A percentile compares a stretch with the other conserved stretches of the same genome.
phyloP scores from a whole-genome alignment of 225 moss, liverwort and hornwort species.

The Asterella californica region DNA sequence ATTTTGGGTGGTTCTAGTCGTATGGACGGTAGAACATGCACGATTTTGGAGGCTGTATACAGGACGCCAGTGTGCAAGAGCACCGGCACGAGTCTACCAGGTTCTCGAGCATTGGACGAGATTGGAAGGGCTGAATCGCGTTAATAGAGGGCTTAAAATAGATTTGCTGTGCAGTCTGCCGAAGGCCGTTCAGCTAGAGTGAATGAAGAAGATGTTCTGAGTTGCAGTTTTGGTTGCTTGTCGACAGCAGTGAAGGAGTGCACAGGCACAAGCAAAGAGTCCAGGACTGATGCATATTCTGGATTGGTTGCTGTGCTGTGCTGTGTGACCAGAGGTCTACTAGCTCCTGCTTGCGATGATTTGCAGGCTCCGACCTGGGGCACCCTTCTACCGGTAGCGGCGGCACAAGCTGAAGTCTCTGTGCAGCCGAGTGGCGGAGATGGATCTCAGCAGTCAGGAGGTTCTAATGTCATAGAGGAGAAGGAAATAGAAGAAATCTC shows the following conservation, averaged over 20 bases:
- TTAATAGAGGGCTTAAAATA: too few species aligned
- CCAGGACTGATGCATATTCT: not conserved
- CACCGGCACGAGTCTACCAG: not conserved
- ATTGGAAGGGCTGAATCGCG: not conserved
- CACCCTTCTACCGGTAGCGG: conserved; percentile 6
- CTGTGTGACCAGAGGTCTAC: conserved; percentile 28
- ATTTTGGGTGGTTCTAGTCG: too few species aligned
- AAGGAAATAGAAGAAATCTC: conserved; percentile 40
- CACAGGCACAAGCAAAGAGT: not conserved
- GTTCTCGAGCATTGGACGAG: too few species aligned
- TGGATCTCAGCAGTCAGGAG: conserved; percentile 12
- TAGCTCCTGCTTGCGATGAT: conserved; percentile 24
- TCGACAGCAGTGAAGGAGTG: not conserved
- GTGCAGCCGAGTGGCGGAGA: conserved; percentile 1
- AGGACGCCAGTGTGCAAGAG: not conserved
- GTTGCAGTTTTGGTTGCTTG: too few species aligned
- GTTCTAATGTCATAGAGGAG: conserved; percentile 23
- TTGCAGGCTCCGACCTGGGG: conserved; percentile 13
- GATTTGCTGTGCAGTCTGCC: too few species aligned
- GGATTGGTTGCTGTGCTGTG: not conserved
- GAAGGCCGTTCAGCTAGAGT: too few species aligned
- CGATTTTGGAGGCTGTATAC: not conserved
- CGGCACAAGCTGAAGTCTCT: not conserved
- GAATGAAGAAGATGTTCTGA: too few species aligned
- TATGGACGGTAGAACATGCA: too few species aligned